Conservation (phyloP, 352 stramenopile species). For the Phytopythium mirpurense region DNA sequence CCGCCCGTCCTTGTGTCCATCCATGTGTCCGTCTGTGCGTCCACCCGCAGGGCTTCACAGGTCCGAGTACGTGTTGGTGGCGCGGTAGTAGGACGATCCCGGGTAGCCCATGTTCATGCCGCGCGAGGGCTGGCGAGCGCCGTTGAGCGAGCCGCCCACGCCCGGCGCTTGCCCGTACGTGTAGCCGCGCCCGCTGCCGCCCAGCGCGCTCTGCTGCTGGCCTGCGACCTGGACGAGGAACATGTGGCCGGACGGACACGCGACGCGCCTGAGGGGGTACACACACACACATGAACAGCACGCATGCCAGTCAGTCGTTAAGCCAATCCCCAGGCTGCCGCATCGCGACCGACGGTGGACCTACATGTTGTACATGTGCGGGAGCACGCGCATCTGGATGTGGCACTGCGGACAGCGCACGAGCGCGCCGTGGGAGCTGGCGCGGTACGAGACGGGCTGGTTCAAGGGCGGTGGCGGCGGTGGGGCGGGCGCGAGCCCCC, state of each 20-base stretch:
- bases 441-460: slow-evolving; percentile 67
- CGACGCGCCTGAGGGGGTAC: slow-evolving; percentile 44
- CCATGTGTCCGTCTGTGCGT: no score
- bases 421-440: slow-evolving; percentile 76
- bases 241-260: slow-evolving; percentile 81
- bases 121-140: slow-evolving; percentile 19
- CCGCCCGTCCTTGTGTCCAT: no score
- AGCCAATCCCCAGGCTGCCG: no score
- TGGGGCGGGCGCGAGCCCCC: not conserved
- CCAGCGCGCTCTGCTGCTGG: slow-evolving; percentile 17
- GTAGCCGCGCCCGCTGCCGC: slow-evolving; percentile 16
- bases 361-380: slow-evolving; percentile 90
- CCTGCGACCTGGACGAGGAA: slow-evolving; percentile 79
- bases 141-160: slow-evolving; percentile 11
- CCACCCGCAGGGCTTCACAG: slow-evolving; percentile 19
- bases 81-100: slow-evolving; percentile 40
- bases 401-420: slow-evolving; percentile 82
- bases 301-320: not conserved
- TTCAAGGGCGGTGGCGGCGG: slow-evolving; percentile 13
- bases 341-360: slow-evolving; percentile 7
- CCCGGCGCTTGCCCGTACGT: slow-evolving; percentile 18
- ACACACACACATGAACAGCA: no score
- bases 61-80: slow-evolving; percentile 49
- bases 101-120: slow-evolving; percentile 45
- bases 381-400: slow-evolving; percentile 84